Evolutionary conservation across 192 early-diverging fungal genomes (phyloP), one percentile per base, ranked within the genome.

Genomic region (Lunasporangiospora selenospora): DNA sequence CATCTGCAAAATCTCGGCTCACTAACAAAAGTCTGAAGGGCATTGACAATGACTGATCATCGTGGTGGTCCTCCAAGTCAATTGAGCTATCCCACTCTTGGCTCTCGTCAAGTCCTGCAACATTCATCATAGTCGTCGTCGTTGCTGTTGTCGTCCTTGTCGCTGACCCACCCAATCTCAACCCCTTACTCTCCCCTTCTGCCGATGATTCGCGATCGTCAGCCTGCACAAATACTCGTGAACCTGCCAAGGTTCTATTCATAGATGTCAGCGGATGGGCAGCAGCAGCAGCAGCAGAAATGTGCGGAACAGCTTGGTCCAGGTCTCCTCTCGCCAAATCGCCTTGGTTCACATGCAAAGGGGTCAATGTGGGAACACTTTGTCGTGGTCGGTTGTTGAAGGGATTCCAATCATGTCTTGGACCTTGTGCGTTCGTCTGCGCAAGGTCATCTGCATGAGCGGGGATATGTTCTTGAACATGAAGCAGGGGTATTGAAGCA

Each of bases 81-180:
- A n/a, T n/a, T n/a, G n/a, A n/a, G n/a, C n/a, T n/a, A n/a, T n/a
- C n/a, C n/a, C n/a, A n/a, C n/a, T n/a, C n/a, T n/a, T n/a, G n/a
- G n/a, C n/a, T n/a, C n/a, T n/a, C n/a, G n/a, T n/a, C n/a, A n/a
- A n/a, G n/a, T n/a, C n/a, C n/a, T n/a, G n/a, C n/a, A n/a, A n/a
- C n/a, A n/a, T n/a, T n/a, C n/a, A n/a, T n/a, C n/a, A n/a, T 57
- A 73, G 36, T 73, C 61, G 26, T 73, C 69, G 12, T 70, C 67
- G 12, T 13, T 38, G 21, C 46, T 41, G 7, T 48, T 30, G 30
- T 29, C 23, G 52, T 24, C 27, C 23, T n/a, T 53, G 37, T 9
- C 39, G 9, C 10, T 51, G 53, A 38, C 36, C 39, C n/a, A 12
- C 24, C n/a, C 24, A 19, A 33, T 4, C 27, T 44, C 18, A 44